These are phyloP conservation scores for Penicillium sp. DNA, from an alignment of 2,329 filamentous ascomycete species.

Conservation along the genomic window DNA sequence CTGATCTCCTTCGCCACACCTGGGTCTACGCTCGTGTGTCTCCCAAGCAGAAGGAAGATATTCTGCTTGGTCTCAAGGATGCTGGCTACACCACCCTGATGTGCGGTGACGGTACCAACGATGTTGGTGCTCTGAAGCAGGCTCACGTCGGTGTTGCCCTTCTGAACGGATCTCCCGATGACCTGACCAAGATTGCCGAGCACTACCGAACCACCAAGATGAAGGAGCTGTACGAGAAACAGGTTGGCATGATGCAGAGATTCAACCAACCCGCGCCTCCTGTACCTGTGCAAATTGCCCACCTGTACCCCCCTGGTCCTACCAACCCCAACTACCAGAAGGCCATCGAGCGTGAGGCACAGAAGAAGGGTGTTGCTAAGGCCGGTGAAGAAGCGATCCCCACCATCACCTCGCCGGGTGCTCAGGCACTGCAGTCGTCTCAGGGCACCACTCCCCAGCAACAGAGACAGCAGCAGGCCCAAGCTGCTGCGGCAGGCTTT, in stretches of 20 bases:
- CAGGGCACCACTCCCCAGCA: conserved; percentile 49
- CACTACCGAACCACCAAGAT: conserved; percentile 93
- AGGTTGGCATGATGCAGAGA: conserved; percentile 80
- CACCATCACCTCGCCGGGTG: conserved; percentile 62
- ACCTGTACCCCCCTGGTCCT: conserved; percentile 86
- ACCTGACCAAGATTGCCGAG: conserved; percentile 85
- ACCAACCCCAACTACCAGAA: conserved; percentile 91
- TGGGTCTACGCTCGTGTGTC: conserved; percentile 99
- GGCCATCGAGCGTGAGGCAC: conserved; percentile 79
- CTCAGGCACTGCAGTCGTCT: conserved; percentile 52
- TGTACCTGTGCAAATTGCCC: conserved; percentile 84
- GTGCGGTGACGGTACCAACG: conserved; percentile 97
- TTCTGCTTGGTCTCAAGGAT: conserved; percentile 91
- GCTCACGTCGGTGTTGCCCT: conserved; percentile 95
- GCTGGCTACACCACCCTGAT: conserved; percentile 97
- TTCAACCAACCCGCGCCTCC: conserved; percentile 95
- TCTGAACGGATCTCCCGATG: conserved; percentile 87
- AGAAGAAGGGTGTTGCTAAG: conserved; percentile 65
- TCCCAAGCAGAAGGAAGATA: conserved; percentile 98
- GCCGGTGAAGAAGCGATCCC: conserved; percentile 54
- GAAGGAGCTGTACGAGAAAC: conserved; percentile 98
- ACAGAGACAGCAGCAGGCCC: conserved; percentile 52
- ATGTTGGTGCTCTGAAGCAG: conserved; percentile 95
- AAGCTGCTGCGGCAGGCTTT: conserved; percentile 67
- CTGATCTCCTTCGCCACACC: conserved; percentile 73